Percentiles rank a stretch among this genome's conserved stretches.
Evolutionary conservation across 1,139 yeast genomes (phyloP).

Genomic region (Pichia sp.): DNA sequence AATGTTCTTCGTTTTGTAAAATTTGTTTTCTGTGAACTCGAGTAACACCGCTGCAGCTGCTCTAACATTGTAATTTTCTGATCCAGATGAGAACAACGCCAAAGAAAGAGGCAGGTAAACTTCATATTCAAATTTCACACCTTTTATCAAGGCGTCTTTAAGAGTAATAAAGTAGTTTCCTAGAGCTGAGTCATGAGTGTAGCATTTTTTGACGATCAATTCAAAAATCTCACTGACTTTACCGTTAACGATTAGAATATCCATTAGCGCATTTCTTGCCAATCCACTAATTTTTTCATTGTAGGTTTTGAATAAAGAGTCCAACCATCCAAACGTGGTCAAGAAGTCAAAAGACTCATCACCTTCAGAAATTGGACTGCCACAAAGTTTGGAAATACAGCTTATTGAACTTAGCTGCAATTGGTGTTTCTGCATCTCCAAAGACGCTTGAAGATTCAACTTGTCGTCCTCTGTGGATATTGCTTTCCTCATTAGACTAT

Average conservation of each 20-base stretch:
- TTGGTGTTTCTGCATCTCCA: constrained; percentile 76
- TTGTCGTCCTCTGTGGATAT: constrained; percentile 43
- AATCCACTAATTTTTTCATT: constrained; percentile 56
- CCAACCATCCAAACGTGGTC: constrained; percentile 73
- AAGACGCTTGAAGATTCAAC: constrained; percentile 62
- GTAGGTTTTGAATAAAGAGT: constrained; percentile 57
- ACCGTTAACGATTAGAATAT: constrained; percentile 58
- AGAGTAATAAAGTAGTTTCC: constrained; percentile 69
- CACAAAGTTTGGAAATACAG: constrained; percentile 79
- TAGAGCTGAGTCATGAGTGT: constrained; percentile 51
- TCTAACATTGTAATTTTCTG: constrained; percentile 56
- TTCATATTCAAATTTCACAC: constrained; percentile 40
- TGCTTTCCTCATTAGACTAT: constrained; percentile 52
- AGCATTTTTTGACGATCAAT: constrained; percentile 67
- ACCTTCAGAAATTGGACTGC: constrained; percentile 55
- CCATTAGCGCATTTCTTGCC: constrained; percentile 68
- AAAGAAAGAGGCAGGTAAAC: constrained; percentile 60
- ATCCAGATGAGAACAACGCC: constrained; percentile 69
- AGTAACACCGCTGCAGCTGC: constrained; percentile 58
- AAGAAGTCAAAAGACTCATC: constrained; percentile 64
- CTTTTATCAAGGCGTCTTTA: constrained; percentile 55
- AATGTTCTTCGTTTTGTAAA: constrained; percentile 44
- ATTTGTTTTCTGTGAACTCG: constrained; percentile 49
- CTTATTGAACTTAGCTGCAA: constrained; percentile 70
- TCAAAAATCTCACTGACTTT: constrained; percentile 53